These are phyloP conservation scores for Echeveria elegans DNA, from an alignment of 164 flowering plant genomes.

Conservation along the genomic window DNA sequence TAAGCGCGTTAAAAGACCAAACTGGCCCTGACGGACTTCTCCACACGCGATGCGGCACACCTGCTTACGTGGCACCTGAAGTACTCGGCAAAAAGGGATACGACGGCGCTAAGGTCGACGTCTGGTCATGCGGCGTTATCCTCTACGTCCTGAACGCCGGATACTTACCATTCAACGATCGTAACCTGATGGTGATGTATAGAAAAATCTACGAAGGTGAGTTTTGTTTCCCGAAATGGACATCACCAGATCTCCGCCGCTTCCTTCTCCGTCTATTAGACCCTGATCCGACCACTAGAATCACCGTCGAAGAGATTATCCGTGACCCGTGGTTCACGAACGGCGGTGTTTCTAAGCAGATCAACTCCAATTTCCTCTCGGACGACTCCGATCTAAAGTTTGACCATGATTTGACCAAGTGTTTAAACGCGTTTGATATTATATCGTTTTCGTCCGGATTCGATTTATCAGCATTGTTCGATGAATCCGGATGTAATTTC, in stretches of 20 bases:
- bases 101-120: neutral
- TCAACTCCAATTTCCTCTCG: neutral
- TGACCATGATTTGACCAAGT: constrained; percentile 5
- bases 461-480: constrained; percentile 40
- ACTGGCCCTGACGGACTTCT: neutral
- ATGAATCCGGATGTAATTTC: constrained; percentile 13
- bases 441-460: constrained; percentile 58
- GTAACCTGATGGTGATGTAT: constrained; percentile 1
- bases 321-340: neutral
- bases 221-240: neutral
- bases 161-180: neutral
- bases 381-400: constrained; percentile 6
- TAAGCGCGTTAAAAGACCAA: neutral
- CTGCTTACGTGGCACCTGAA: neutral
- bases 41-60: constrained; percentile 3
- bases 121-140: neutral
- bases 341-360: neutral
- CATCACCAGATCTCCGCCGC: neutral
- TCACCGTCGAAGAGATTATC: neutral
- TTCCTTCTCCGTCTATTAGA: neutral
- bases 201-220: neutral
- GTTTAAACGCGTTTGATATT: constrained; percentile 62
- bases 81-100: neutral
- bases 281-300: neutral
- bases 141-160: constrained; percentile 1